A percentile compares a stretch with the other conserved stretches of the same genome.
phyloP scores from a whole-genome alignment of 192 early-diverging fungal species.

The Gigaspora rosea region DNA sequence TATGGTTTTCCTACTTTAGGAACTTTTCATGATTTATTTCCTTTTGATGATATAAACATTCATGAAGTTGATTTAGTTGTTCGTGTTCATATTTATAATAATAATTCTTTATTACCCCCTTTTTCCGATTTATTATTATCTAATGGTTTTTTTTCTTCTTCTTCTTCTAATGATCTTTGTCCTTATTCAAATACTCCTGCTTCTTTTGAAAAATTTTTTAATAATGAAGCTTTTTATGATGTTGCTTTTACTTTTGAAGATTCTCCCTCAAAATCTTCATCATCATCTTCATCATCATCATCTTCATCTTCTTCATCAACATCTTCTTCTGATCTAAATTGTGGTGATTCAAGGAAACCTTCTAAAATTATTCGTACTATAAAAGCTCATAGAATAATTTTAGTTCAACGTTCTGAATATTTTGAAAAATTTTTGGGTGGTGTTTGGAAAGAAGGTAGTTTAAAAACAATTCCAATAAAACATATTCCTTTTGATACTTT shows the following conservation, averaged over 20 bases:
- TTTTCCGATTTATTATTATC: neutral
- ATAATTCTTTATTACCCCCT: neutral
- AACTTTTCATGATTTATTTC: constrained; percentile 5
- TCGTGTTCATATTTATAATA: neutral
- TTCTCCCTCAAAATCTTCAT: too few species aligned
- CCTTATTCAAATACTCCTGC: neutral
- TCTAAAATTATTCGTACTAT: neutral
- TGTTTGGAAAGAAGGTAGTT: constrained; percentile 10
- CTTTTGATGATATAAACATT: neutral
- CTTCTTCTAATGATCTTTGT: neutral
- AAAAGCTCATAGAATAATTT: constrained; percentile 31
- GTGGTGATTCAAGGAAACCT: neutral
- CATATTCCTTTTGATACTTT: constrained; percentile 14
- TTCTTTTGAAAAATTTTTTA: constrained; percentile 24
- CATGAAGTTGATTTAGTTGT: neutral
- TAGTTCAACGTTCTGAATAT: constrained; percentile 19
- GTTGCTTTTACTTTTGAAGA: constrained; percentile 17
- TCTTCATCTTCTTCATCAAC: too few species aligned
- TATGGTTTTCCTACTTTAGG: neutral
- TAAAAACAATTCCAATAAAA: constrained; percentile 19
- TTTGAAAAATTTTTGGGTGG: constrained; percentile 24
- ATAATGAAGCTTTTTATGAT: constrained; percentile 26
- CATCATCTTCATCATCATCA: too few species aligned
- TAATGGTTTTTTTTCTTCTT: neutral
- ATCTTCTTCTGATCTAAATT: too few species aligned